Conservation (phyloP, 306 rosid genomes). For the Clitoria ternatea region DNA sequence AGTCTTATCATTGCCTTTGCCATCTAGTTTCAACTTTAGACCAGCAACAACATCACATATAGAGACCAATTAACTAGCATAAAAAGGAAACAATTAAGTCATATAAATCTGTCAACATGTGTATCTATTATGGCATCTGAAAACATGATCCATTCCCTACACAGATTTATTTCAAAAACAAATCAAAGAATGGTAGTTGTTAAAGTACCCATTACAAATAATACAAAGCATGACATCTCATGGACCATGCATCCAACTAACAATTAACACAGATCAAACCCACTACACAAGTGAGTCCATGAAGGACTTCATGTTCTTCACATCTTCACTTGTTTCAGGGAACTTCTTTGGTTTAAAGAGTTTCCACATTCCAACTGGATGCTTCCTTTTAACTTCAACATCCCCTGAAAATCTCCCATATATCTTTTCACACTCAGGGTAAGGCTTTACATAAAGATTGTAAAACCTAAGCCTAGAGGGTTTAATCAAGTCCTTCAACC, state of each 20-base stretch:
- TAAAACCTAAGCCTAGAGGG: conserved; percentile 81
- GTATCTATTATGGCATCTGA: not conserved
- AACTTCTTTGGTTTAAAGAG: conserved; percentile 55
- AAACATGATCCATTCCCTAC: not conserved
- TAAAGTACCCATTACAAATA: not conserved
- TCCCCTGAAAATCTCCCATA: conserved; percentile 50
- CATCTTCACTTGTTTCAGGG: conserved; percentile 48
- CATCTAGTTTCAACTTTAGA: not conserved
- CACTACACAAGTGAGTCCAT: conserved; percentile 53
- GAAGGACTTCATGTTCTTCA: conserved; percentile 55
- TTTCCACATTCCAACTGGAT: conserved; percentile 78
- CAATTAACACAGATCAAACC: not conserved
- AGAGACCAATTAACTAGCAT: too few species aligned
- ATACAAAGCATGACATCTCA: not conserved
- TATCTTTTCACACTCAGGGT: conserved; percentile 73
- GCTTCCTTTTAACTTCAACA: conserved; percentile 40
- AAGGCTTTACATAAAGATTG: conserved; percentile 83
- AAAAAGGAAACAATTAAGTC: not conserved
- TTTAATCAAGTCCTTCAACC: conserved; percentile 62
- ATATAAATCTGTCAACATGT: too few species aligned
- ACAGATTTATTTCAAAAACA: not conserved
- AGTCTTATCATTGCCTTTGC: not conserved
- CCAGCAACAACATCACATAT: not conserved
- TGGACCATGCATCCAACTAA: not conserved
- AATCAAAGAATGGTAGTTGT: not conserved